These are phyloP conservation scores for Monosporascus sp. DNA, from an alignment of 2,329 filamentous ascomycete species.

Conservation along the genomic window DNA sequence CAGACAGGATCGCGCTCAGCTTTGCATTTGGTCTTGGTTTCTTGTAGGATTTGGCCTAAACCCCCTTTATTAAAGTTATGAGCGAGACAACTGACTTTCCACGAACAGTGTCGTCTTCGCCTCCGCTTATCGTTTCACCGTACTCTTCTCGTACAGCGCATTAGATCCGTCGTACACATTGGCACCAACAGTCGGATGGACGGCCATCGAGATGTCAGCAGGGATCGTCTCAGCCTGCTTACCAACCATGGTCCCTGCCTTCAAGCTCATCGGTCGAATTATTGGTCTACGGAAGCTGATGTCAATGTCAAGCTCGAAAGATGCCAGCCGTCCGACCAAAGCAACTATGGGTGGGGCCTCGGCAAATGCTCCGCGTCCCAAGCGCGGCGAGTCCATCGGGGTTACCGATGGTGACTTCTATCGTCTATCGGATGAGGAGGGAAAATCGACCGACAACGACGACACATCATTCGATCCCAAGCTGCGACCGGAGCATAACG, in stretches of 20 bases:
- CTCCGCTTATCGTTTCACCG: slow-evolving; percentile 41
- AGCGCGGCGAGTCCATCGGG: slow-evolving; percentile 3
- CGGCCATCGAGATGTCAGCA: slow-evolving; percentile 41
- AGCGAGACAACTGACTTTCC: not conserved
- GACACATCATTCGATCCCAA: slow-evolving; percentile 11
- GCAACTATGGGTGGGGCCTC: not conserved
- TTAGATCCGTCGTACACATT: slow-evolving; percentile 42
- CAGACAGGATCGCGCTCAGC: slow-evolving; percentile 39
- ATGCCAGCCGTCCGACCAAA: slow-evolving; percentile 1
- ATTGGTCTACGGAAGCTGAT: slow-evolving; percentile 28
- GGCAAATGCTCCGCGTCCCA: not conserved
- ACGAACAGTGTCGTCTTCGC: slow-evolving; percentile 39
- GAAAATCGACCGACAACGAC: slow-evolving; percentile 7
- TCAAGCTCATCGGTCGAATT: slow-evolving; percentile 32
- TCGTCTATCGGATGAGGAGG: slow-evolving; percentile 27
- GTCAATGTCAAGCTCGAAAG: slow-evolving; percentile 3
- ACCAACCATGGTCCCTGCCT: slow-evolving; percentile 44
- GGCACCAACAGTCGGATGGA: slow-evolving; percentile 42
- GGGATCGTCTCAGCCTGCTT: slow-evolving; percentile 50
- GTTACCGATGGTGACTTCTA: slow-evolving; percentile 22
- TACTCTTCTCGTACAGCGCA: slow-evolving; percentile 38
- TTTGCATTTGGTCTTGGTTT: slow-evolving; percentile 40
- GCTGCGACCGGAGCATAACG: slow-evolving; percentile 30
- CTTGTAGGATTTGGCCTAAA: slow-evolving; percentile 29
- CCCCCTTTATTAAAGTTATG: not conserved